Evolutionary conservation across 345 rosid genomes (phyloP).

Genomic region (Durio zibethinus): DNA sequence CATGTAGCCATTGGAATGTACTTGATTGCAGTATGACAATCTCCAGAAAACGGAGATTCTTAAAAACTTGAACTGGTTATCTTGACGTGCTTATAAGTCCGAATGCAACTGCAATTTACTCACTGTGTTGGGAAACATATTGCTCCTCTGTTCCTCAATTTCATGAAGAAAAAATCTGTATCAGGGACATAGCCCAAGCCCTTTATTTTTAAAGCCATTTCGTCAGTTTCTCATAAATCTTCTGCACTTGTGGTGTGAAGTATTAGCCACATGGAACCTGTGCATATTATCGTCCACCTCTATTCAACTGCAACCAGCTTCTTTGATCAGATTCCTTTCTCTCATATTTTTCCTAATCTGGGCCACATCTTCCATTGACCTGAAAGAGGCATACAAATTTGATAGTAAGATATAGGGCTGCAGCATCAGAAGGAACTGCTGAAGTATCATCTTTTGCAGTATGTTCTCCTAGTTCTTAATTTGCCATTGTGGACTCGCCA

Average conservation of each 20-base stretch:
- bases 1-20: slow-evolving; percentile 44
- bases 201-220: slow-evolving; percentile 42
- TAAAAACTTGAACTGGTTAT: slow-evolving; percentile 59
- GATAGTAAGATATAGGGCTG: slow-evolving; percentile 66
- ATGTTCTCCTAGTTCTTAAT: slow-evolving; percentile 50
- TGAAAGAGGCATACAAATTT: slow-evolving; percentile 63
- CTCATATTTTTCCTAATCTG: slow-evolving; percentile 61
- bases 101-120: slow-evolving; percentile 71
- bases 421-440: slow-evolving; percentile 59
- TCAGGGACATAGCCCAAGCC: slow-evolving; percentile 60
- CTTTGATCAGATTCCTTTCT: slow-evolving; percentile 51
- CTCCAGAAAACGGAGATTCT: slow-evolving; percentile 70
- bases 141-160: slow-evolving; percentile 58
- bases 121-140: slow-evolving; percentile 65
- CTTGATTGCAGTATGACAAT: slow-evolving; percentile 71
- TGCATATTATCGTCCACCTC: slow-evolving; percentile 59
- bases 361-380: slow-evolving; percentile 55
- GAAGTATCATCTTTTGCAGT: slow-evolving; percentile 63
- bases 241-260: slow-evolving; percentile 46
- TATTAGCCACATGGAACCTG: slow-evolving; percentile 69
- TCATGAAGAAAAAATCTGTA: slow-evolving; percentile 68
- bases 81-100: slow-evolving; percentile 55
- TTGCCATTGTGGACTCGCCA: slow-evolving; percentile 54
- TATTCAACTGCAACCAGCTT: slow-evolving; percentile 84
- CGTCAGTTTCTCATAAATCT: slow-evolving; percentile 48